These are phyloP conservation scores for Lasiosphaeria miniovina DNA, from an alignment of 495 filamentous ascomycete species.

Conservation along the genomic window DNA sequence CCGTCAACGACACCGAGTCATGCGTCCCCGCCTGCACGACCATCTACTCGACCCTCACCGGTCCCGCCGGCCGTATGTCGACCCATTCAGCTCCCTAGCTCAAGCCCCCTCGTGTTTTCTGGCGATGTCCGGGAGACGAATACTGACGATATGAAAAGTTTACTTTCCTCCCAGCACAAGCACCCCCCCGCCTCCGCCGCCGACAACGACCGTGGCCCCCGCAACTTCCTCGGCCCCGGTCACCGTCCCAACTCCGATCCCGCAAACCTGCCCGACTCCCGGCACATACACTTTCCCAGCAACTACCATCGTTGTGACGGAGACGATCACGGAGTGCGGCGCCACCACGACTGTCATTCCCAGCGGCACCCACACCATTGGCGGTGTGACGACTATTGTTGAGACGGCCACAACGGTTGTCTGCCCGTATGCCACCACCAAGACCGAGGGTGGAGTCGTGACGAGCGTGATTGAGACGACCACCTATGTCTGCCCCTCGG, in stretches of 20 bases:
- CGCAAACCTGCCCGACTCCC: constrained; percentile 66
- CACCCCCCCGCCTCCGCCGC: constrained; percentile 19
- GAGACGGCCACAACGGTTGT: constrained; percentile 65
- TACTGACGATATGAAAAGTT: constrained; percentile 11
- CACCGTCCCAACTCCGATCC: constrained; percentile 60
- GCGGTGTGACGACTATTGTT: constrained; percentile 75
- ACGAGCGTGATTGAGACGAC: constrained; percentile 70
- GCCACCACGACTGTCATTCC: constrained; percentile 60
- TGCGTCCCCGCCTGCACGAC: constrained; percentile 68
- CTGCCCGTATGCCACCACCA: constrained; percentile 70
- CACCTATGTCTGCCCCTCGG: constrained; percentile 72
- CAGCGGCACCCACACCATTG: constrained; percentile 67
- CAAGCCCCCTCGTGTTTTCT: background rate
- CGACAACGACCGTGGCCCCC: constrained; percentile 18
- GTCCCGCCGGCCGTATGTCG: constrained; percentile 57
- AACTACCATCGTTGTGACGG: constrained; percentile 65
- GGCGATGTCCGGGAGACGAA: background rate
- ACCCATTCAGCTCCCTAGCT: background rate
- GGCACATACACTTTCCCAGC: constrained; percentile 80
- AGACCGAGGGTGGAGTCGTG: constrained; percentile 57
- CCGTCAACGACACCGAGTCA: constrained; percentile 35
- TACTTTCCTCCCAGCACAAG: constrained; percentile 35
- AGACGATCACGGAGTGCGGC: constrained; percentile 63
- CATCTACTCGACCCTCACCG: constrained; percentile 56
- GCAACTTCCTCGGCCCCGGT: constrained; percentile 32